Evolutionary conservation across 2,329 filamentous ascomycete genomes (phyloP), one percentile per base, ranked within the genome.

Genomic region (Grosmannia penicillata): DNA sequence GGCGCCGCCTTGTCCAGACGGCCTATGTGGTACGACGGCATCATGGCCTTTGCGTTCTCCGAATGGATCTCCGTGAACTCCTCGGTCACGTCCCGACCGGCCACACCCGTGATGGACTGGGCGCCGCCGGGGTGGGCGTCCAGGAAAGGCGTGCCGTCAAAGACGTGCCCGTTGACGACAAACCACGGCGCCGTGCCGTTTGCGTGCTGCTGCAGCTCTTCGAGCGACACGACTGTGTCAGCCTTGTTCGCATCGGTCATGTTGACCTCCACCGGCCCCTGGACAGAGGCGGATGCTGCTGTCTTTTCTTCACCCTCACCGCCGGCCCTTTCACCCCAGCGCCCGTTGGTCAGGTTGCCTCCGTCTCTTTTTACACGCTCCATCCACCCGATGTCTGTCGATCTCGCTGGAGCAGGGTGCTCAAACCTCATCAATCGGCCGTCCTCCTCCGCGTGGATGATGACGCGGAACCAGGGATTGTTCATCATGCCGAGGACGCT

Each of bases 401-500:
- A 57, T 1, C 78, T 77, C 7, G 86, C 83, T 45, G 86, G 80
- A 3, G 85, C 93, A 0, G 87, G 87, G 49, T 95, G 87, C 55
- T 94, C 86, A 48, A 95, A 95, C 6, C 73, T 68, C 30, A 94
- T 58, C 8, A 53, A 57, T 14, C 72, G 64, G 0, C 65, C 66
- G 14, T 72, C 65, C 0, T 63, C 66, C 43, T 87, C 77, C 40
- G 76, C 77, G 37, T 75, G 72, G 39, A 95, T 81, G 2, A 77
- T 73, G 1, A 95, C 71, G 6, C 87, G 70, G 56, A 81, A 95
- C 87, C 87, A 95, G 0, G 84, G 82, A 49, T 94, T 94, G 59
- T 94, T 94, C 87, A 95, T 94, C 87, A 95, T 95, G 0, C 87
- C 86, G 28, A 94, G 62, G 3, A 93, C 85, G 43, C 76, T 86